A percentile compares a stretch with the other conserved stretches of the same genome.
Evolutionary conservation across 306 rosid genomes (phyloP).

Genomic region (Ammopiptanthus mongolicus): DNA sequence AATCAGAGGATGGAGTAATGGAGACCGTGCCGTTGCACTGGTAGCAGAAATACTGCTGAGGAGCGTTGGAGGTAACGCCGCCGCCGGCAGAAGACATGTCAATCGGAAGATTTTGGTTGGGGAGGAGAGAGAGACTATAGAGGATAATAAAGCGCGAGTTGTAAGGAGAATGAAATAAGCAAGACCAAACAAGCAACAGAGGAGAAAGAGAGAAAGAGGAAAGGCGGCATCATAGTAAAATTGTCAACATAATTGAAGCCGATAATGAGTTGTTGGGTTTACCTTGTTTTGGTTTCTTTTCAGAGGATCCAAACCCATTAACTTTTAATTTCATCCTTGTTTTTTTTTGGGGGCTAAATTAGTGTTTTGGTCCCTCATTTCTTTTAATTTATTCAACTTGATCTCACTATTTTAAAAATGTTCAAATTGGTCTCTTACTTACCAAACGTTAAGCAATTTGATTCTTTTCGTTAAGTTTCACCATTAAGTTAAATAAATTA

Average conservation of each 20-base stretch:
- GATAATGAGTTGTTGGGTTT: not conserved
- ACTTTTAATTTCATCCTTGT: no score
- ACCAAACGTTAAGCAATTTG: no score
- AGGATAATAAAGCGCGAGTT: not conserved
- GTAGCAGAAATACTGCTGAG: slow-evolving; percentile 68
- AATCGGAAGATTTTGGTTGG: not conserved
- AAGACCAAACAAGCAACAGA: not conserved
- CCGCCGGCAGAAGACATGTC: slow-evolving; percentile 71
- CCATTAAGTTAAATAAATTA: no score
- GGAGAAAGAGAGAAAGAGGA: not conserved
- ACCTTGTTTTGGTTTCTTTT: no score
- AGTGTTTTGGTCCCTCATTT: no score
- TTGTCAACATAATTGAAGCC: not conserved
- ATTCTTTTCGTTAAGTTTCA: no score
- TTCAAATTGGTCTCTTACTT: no score
- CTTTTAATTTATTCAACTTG: no score
- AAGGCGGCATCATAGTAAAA: not conserved
- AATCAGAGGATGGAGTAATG: slow-evolving; percentile 51
- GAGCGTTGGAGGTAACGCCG: slow-evolving; percentile 13
- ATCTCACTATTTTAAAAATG: no score
- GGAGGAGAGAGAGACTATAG: not conserved
- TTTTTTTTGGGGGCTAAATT: no score
- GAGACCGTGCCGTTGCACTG: slow-evolving; percentile 60
- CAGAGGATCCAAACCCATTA: no score
- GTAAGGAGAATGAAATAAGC: slow-evolving; percentile 20